Percentiles rank a stretch among this genome's conserved stretches.
Evolutionary conservation across 768 basidiomycete genomes (phyloP).

Genomic region (Mycena latifolia): DNA sequence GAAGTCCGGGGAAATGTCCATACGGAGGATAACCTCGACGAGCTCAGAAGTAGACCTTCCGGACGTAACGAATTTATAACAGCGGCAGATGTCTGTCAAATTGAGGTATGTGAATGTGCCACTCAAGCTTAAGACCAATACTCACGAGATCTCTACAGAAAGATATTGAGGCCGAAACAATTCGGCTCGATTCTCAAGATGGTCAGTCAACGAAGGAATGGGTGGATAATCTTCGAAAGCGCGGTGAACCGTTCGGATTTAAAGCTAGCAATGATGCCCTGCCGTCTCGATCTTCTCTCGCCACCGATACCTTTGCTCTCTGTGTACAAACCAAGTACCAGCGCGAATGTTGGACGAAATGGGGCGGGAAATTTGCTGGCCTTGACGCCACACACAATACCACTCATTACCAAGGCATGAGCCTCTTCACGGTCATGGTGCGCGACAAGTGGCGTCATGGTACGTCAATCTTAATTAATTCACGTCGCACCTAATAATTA

Average conservation of each 20-base stretch:
- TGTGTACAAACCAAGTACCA: slow-evolving; percentile 29
- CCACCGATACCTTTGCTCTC: slow-evolving; percentile 23
- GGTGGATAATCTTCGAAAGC: slow-evolving; percentile 15
- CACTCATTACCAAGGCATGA: slow-evolving; percentile 25
- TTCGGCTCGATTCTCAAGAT: slow-evolving; percentile 19
- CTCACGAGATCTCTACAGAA: slow-evolving; percentile 3
- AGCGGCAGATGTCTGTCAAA: slow-evolving; percentile 3
- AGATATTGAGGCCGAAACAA: slow-evolving; percentile 28
- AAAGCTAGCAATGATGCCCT: slow-evolving; percentile 16
- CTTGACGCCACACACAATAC: slow-evolving; percentile 21
- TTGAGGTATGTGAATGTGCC: slow-evolving; percentile 8
- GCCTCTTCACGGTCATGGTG: slow-evolving; percentile 20
- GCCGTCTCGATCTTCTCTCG: background rate
- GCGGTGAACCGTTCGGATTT: slow-evolving; percentile 9
- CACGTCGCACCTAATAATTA: too few species aligned
- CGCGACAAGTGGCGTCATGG: background rate
- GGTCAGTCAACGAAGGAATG: slow-evolving; percentile 20
- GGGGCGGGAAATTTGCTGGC: slow-evolving; percentile 22
- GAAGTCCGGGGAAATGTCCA: slow-evolving; percentile 19
- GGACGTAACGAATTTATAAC: slow-evolving; percentile 13
- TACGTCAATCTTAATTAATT: background rate
- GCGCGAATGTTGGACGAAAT: slow-evolving; percentile 20
- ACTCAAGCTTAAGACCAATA: background rate
- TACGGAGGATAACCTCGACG: slow-evolving; percentile 5
- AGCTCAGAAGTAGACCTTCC: background rate